Conservation (phyloP, 2,329 filamentous ascomycete species). For the Phialophora verrucosa region DNA sequence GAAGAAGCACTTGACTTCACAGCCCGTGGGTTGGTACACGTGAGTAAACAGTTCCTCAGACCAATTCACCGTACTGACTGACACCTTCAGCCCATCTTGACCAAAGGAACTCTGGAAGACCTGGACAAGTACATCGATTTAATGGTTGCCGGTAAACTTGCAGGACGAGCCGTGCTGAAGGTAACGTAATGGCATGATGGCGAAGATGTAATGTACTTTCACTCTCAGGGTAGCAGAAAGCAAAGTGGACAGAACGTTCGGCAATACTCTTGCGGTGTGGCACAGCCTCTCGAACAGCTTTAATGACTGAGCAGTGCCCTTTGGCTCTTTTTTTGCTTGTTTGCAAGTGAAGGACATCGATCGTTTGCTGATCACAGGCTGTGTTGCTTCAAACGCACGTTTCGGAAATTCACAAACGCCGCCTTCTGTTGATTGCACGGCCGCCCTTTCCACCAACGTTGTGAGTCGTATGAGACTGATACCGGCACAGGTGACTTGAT, state of each 20-base stretch:
- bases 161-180: conserved; percentile 51
- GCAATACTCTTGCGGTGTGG: background rate
- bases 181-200: conserved; percentile 37
- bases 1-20: conserved; percentile 55
- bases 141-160: conserved; percentile 49
- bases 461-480: background rate
- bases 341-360: background rate
- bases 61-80: conserved; percentile 6
- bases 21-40: conserved; percentile 48
- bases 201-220: background rate
- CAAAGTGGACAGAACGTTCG: background rate
- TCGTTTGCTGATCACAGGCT: background rate
- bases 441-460: background rate
- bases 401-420: background rate
- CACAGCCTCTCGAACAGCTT: background rate
- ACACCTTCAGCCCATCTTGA: conserved; percentile 37
- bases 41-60: conserved; percentile 23
- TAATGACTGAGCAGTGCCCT: background rate
- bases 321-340: background rate
- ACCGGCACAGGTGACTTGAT: background rate
- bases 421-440: background rate
- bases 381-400: background rate
- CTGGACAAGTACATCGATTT: conserved; percentile 45
- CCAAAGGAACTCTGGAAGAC: conserved; percentile 38
- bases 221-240: background rate